These are phyloP conservation scores for Pythium vanterpoolii DNA, from an alignment of 352 stramenopile species.

Conservation along the genomic window DNA sequence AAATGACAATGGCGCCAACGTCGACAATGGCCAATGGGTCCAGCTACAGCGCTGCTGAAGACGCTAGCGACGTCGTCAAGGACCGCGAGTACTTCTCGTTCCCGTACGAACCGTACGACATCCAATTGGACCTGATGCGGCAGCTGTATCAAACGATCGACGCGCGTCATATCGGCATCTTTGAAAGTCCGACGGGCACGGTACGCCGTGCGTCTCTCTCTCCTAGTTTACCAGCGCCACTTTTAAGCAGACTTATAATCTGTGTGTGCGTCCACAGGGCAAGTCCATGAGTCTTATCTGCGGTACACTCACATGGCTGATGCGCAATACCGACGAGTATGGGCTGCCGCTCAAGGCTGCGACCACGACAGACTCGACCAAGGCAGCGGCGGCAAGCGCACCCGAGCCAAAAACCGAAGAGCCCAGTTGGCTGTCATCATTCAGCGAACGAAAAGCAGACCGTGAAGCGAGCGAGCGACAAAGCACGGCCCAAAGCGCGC, in stretches of 20 bases:
- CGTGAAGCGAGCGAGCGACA: conserved; percentile 46
- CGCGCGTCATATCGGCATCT: conserved; percentile 82
- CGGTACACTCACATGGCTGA: conserved; percentile 81
- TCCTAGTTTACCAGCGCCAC: not conserved
- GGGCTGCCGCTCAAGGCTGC: conserved; percentile 38
- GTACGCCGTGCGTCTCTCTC: conserved; percentile 19
- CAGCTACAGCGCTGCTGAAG: not conserved
- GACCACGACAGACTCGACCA: not conserved
- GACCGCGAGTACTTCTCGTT: conserved; percentile 81
- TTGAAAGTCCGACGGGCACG: conserved; percentile 91
- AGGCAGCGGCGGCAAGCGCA: conserved; percentile 28
- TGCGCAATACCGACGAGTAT: conserved; percentile 67
- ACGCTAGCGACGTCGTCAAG: not conserved
- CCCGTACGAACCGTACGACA: conserved; percentile 88
- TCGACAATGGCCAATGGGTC: not conserved
- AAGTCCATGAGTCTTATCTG: conserved; percentile 93
- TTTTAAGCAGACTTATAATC: not conserved
- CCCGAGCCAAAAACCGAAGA: conserved; percentile 22
- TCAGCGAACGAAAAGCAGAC: conserved; percentile 43
- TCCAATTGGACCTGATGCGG: conserved; percentile 87
- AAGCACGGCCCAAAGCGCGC: conserved; percentile 35
- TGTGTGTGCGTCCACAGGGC: conserved; percentile 34
- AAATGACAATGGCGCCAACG: not conserved
- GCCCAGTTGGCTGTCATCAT: conserved; percentile 41
- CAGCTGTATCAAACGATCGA: conserved; percentile 85